Conservation (phyloP, 2,329 filamentous ascomycete species). For the Aspergillus latus region DNA sequence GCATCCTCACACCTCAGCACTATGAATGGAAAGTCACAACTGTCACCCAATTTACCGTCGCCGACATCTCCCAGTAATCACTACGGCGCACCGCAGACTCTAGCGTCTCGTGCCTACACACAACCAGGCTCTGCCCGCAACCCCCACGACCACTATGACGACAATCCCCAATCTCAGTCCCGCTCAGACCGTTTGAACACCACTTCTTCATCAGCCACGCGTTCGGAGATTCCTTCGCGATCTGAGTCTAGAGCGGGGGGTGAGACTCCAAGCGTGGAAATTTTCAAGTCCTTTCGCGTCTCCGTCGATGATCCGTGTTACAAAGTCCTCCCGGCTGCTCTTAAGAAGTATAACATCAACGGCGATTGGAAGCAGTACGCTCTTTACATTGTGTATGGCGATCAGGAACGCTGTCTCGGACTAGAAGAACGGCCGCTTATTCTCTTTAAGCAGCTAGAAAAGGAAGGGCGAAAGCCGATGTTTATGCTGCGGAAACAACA, state of each 20-base stretch:
- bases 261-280: constrained; percentile 66
- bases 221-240: constrained; percentile 34
- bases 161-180: constrained; percentile 30
- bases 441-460: constrained; percentile 94
- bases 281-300: constrained; percentile 98
- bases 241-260: constrained; percentile 31
- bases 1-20: constrained; percentile 69
- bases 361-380: constrained; percentile 97
- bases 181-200: constrained; percentile 35
- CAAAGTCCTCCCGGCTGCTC: constrained; percentile 90
- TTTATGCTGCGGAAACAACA: constrained; percentile 84
- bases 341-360: constrained; percentile 98
- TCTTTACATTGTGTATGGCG: constrained; percentile 97
- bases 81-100: constrained; percentile 40
- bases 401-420: constrained; percentile 90
- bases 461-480: constrained; percentile 97
- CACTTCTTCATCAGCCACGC: constrained; percentile 31
- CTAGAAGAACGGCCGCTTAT: constrained; percentile 92
- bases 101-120: constrained; percentile 46
- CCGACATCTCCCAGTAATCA: constrained; percentile 46
- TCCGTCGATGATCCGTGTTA: constrained; percentile 98
- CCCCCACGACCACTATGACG: constrained; percentile 42
- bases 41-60: constrained; percentile 50
- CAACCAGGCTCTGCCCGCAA: constrained; percentile 33
- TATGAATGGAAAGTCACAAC: constrained; percentile 63